Conservation (phyloP, 140 eudicot genomes). For the Oenanthe javanica region DNA sequence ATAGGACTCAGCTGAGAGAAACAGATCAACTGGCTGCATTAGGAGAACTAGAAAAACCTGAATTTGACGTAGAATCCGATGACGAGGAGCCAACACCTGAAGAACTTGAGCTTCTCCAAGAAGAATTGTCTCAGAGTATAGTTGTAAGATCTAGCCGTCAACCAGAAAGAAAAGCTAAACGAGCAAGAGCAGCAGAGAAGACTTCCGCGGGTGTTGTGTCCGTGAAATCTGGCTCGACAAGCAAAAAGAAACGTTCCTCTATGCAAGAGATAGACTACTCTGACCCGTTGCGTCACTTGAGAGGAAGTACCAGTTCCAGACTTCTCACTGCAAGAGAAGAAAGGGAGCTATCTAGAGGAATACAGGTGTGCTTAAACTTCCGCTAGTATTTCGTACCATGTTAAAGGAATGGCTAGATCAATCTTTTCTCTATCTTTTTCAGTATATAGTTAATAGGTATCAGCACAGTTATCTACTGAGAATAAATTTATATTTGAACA, state of each 20-base stretch:
- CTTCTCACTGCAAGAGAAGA: constrained; percentile 86
- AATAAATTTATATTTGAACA: neutral
- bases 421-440: neutral
- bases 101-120: constrained; percentile 62
- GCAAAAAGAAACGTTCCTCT: constrained; percentile 44
- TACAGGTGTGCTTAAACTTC: constrained; percentile 49
- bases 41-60: constrained; percentile 15
- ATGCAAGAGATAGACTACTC: constrained; percentile 38
- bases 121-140: constrained; percentile 42
- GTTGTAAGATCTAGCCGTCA: constrained; percentile 84
- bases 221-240: constrained; percentile 43
- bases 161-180: constrained; percentile 63
- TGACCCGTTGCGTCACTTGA: constrained; percentile 70
- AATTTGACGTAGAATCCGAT: constrained; percentile 25
- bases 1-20: constrained; percentile 17
- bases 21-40: neutral
- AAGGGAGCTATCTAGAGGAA: constrained; percentile 66
- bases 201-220: constrained; percentile 59
- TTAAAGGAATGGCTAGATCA: neutral
- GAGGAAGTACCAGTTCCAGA: constrained; percentile 59
- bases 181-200: constrained; percentile 62
- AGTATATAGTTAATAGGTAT: neutral
- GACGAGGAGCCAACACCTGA: constrained; percentile 53
- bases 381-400: too few relatives aligned
- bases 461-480: neutral